Percentiles rank a stretch among this genome's conserved stretches.
Conservation (phyloP, 1,284 basidiomycete genomes). For the Pholiota adiposa region DNA sequence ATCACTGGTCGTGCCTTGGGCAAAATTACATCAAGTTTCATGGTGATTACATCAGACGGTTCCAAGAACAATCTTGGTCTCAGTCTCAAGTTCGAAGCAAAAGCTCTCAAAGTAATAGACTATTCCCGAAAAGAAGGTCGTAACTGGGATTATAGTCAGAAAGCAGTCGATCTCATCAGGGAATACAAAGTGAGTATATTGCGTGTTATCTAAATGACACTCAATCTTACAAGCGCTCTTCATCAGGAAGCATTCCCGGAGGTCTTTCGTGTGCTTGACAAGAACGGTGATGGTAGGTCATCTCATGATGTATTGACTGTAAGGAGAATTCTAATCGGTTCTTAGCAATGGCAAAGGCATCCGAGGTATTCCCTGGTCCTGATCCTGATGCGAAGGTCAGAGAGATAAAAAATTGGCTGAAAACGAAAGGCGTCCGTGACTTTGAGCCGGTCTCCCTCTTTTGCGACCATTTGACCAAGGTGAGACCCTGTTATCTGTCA, state of each 20-base stretch:
- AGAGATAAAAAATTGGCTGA: constrained; percentile 88
- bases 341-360: constrained; percentile 73
- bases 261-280: constrained; percentile 74
- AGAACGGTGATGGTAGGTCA: constrained; percentile 66
- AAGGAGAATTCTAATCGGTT: constrained; percentile 17
- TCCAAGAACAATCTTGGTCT: constrained; percentile 91
- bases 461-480: constrained; percentile 91
- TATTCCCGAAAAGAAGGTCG: constrained; percentile 87
- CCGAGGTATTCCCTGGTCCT: constrained; percentile 71
- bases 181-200: constrained; percentile 73
- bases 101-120: constrained; percentile 94
- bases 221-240: neutral
- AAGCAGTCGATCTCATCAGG: constrained; percentile 79
- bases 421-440: constrained; percentile 83
- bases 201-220: neutral
- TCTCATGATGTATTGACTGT: neutral
- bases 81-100: constrained; percentile 96
- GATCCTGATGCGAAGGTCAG: constrained; percentile 76
- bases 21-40: constrained; percentile 91
- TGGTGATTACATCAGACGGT: constrained; percentile 79
- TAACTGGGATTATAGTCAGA: constrained; percentile 95
- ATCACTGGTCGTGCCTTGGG: constrained; percentile 81
- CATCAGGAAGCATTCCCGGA: constrained; percentile 80
- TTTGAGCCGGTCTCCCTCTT: constrained; percentile 93
- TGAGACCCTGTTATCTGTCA: constrained; percentile 31